Conservation (phyloP, 768 basidiomycete genomes). For the Auriscalpium vulgare region DNA sequence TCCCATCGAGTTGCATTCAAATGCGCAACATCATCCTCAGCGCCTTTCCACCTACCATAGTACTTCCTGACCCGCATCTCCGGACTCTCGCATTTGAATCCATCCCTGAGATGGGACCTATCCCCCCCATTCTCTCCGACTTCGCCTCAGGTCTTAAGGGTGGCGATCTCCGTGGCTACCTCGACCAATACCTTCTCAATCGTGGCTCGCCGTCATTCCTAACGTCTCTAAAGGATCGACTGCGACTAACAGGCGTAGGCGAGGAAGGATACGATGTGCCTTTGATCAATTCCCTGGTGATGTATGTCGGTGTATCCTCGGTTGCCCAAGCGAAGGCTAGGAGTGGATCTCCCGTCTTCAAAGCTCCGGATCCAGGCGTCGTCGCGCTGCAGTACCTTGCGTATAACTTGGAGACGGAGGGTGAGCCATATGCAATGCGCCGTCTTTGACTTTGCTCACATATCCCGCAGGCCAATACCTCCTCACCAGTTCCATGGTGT, state of each 20-base stretch:
- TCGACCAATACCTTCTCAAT: constrained; percentile 82
- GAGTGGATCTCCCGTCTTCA: constrained; percentile 76
- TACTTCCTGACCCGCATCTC: constrained; percentile 83
- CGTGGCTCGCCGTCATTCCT: constrained; percentile 67
- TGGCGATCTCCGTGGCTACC: constrained; percentile 66
- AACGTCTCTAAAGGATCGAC: constrained; percentile 69
- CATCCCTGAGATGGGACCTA: constrained; percentile 84
- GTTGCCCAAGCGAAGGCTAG: constrained; percentile 83
- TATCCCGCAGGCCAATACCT: constrained; percentile 78
- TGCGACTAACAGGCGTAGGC: constrained; percentile 42
- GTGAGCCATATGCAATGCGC: constrained; percentile 32
- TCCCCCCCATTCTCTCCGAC: constrained; percentile 88
- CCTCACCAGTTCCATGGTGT: constrained; percentile 83
- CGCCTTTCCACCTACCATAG: constrained; percentile 79
- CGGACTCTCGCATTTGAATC: constrained; percentile 66
- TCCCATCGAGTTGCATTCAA: constrained; percentile 90
- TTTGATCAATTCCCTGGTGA: constrained; percentile 87
- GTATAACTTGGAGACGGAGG: constrained; percentile 83
- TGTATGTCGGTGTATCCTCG: constrained; percentile 93
- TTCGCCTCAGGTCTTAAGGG: constrained; percentile 77
- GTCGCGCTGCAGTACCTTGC: constrained; percentile 78
- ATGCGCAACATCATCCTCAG: constrained; percentile 94
- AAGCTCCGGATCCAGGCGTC: constrained; percentile 76
- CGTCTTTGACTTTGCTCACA: constrained; percentile 1
- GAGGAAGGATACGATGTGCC: constrained; percentile 80